These are phyloP conservation scores for Lenwebbia sp. DNA, from an alignment of 345 rosid genomes.

Conservation along the genomic window DNA sequence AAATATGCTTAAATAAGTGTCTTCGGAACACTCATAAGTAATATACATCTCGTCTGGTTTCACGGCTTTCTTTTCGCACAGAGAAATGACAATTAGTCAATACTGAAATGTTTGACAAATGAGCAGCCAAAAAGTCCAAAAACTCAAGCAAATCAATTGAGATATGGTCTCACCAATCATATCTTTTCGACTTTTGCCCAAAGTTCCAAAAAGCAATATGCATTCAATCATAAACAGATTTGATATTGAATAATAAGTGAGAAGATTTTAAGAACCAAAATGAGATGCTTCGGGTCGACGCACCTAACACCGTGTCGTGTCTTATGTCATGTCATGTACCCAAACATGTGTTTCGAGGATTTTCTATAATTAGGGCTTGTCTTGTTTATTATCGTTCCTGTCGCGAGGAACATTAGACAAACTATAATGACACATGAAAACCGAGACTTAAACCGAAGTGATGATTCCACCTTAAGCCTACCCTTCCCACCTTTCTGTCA, in stretches of 20 bases:
- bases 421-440: too few relatives aligned
- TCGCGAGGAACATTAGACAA: too few relatives aligned
- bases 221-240: too few relatives aligned
- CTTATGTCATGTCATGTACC: background rate
- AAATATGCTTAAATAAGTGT: background rate
- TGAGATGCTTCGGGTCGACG: rapidly evolving
- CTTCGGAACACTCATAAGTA: background rate
- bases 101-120: background rate
- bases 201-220: background rate
- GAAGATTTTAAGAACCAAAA: too few relatives aligned
- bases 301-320: rapidly evolving
- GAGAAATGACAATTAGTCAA: background rate
- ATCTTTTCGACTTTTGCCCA: background rate
- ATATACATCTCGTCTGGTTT: background rate
- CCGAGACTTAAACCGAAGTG: background rate
- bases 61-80: background rate
- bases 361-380: too few relatives aligned
- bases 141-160: background rate
- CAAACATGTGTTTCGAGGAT: background rate
- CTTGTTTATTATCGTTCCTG: too few relatives aligned
- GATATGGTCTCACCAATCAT: background rate
- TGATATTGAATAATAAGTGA: too few relatives aligned
- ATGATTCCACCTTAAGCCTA: background rate
- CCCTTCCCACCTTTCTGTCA: background rate
- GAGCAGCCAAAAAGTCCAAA: background rate